phyloP scores from a whole-genome alignment of 768 basidiomycete species.

The Lactarius evosmus region DNA sequence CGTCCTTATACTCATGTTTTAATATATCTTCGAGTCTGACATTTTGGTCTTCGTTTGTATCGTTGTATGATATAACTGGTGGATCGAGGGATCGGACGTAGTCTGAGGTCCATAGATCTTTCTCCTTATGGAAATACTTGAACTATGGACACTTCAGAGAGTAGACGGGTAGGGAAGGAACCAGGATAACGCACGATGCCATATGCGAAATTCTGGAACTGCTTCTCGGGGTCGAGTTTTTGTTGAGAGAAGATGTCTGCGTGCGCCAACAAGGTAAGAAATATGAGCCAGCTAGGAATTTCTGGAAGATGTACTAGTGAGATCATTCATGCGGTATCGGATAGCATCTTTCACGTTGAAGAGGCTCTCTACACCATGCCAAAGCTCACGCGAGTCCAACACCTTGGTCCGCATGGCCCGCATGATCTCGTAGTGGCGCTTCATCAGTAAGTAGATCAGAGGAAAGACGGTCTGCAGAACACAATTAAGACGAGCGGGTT shows the following conservation, averaged over 20 bases:
- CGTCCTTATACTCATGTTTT: neutral
- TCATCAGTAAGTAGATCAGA: slow-evolving; percentile 23
- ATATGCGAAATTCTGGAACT: slow-evolving; percentile 29
- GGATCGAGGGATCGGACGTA: slow-evolving; percentile 1
- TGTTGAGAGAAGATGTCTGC: slow-evolving; percentile 28
- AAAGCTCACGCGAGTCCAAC: slow-evolving; percentile 9
- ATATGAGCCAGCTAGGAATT: too few species aligned
- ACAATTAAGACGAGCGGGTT: neutral
- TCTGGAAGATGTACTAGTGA: slow-evolving; percentile 1
- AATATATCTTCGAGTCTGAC: slow-evolving; percentile 12
- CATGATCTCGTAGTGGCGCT: slow-evolving; percentile 28
- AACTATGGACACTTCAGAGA: slow-evolving; percentile 10
- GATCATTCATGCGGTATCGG: slow-evolving; percentile 7
- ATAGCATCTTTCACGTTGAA: neutral
- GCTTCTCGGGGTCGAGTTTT: slow-evolving; percentile 24
- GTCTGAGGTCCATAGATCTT: slow-evolving; percentile 5
- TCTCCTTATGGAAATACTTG: neutral
- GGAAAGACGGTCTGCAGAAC: slow-evolving; percentile 20
- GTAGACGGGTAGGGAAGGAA: neutral
- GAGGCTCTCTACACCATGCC: neutral
- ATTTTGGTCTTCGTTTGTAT: slow-evolving; percentile 12
- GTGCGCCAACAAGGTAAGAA: too few species aligned
- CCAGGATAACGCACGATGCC: slow-evolving; percentile 27
- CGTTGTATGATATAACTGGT: neutral
- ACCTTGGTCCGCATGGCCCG: slow-evolving; percentile 13